These are phyloP conservation scores for Yamadazyma sp. DNA, from an alignment of 1,139 yeast genomes.

Conservation along the genomic window DNA sequence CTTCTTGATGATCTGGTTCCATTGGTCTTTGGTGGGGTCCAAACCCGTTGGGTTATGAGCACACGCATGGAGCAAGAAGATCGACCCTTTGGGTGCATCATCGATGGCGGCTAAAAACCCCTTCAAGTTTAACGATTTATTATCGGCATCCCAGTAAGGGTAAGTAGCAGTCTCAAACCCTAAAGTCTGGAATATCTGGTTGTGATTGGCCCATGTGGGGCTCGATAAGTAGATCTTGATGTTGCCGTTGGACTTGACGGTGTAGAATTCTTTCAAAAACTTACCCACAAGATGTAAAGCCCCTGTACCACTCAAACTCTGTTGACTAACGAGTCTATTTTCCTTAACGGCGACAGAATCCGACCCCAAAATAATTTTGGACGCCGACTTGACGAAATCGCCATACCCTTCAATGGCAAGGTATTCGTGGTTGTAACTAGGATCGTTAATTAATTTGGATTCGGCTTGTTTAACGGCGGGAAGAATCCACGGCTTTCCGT, in stretches of 20 bases:
- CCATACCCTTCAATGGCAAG: constrained; percentile 79
- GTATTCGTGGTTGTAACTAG: constrained; percentile 86
- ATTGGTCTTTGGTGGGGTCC: constrained; percentile 46
- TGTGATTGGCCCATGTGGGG: constrained; percentile 98
- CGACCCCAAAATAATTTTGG: constrained; percentile 75
- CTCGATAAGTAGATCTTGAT: constrained; percentile 70
- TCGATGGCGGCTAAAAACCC: constrained; percentile 71
- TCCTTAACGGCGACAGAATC: constrained; percentile 56
- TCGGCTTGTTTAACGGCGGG: constrained; percentile 85
- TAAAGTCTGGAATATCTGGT: constrained; percentile 68
- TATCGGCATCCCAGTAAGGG: constrained; percentile 72
- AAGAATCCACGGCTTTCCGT: constrained; percentile 91
- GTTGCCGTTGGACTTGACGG: constrained; percentile 21
- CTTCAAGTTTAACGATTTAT: constrained; percentile 61
- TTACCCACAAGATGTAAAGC: constrained; percentile 87
- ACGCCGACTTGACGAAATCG: constrained; percentile 69
- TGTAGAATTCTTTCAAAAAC: constrained; percentile 58
- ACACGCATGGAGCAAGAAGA: constrained; percentile 57
- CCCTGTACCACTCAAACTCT: constrained; percentile 93
- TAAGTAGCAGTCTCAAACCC: constrained; percentile 67
- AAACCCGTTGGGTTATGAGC: constrained; percentile 55
- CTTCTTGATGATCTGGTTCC: constrained; percentile 43
- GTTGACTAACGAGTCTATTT: constrained; percentile 68
- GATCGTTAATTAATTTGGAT: constrained; percentile 42
- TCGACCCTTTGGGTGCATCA: constrained; percentile 73